Conservation (phyloP, 1,284 basidiomycete species). For the Pseudozyma flocculosa region DNA sequence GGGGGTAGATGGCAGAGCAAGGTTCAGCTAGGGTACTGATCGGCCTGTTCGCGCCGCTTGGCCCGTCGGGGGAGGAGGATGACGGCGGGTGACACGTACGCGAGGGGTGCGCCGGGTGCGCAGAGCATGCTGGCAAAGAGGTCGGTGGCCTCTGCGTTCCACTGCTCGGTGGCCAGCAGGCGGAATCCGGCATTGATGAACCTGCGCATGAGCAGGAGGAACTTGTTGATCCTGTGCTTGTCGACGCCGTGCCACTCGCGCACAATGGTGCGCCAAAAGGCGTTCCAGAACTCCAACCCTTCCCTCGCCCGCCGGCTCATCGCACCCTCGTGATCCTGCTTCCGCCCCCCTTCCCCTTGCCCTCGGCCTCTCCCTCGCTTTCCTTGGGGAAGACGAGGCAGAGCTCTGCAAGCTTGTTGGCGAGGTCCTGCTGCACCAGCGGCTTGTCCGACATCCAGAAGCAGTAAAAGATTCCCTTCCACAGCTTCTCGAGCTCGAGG, state of each 20-base stretch:
- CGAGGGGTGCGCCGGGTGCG: conserved; percentile 18
- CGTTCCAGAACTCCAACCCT: conserved; percentile 75
- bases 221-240: conserved; percentile 79
- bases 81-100: background rate
- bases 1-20: too few relatives aligned
- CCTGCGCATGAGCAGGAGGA: conserved; percentile 86
- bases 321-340: background rate
- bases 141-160: conserved; percentile 63
- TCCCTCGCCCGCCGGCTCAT: conserved; percentile 59
- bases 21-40: too few relatives aligned
- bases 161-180: conserved; percentile 71
- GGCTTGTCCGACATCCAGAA: conserved; percentile 99
- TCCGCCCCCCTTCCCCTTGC: background rate
- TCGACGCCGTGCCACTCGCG: conserved; percentile 92
- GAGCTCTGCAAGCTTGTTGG: conserved; percentile 79
- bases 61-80: background rate
- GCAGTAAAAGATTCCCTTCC: conserved; percentile 96
- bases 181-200: conserved; percentile 83
- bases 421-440: conserved; percentile 87
- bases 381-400: conserved; percentile 27
- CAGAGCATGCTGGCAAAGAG: conserved; percentile 17
- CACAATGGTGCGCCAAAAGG: conserved; percentile 86
- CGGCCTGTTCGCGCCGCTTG: too few relatives aligned
- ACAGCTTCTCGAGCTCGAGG: conserved; percentile 83
- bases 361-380: background rate